These are phyloP conservation scores for Stagonosporopsis vannaccii DNA, from an alignment of 2,329 filamentous ascomycete genomes.

Conservation along the genomic window DNA sequence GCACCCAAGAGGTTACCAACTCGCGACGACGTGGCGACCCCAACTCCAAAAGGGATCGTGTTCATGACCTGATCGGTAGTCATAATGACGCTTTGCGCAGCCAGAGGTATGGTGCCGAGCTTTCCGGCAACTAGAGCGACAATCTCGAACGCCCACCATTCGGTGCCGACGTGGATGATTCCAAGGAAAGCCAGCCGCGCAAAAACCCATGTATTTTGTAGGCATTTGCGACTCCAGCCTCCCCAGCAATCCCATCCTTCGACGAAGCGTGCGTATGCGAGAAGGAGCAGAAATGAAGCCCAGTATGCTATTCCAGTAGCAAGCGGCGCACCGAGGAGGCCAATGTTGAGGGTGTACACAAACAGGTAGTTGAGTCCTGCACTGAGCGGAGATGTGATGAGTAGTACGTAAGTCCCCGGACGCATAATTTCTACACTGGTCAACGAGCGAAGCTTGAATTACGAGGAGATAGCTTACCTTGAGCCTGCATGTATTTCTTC, in stretches of 20 bases:
- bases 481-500: conserved; percentile 67
- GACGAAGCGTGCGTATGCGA: conserved; percentile 75
- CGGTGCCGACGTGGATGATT: conserved; percentile 83
- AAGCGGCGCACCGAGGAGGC: conserved; percentile 79
- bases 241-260: conserved; percentile 80
- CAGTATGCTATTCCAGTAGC: conserved; percentile 88
- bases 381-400: conserved; percentile 68
- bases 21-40: conserved; percentile 78
- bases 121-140: conserved; percentile 82
- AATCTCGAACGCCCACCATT: conserved; percentile 96
- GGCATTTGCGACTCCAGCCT: conserved; percentile 69
- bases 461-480: conserved; percentile 51
- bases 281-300: conserved; percentile 78
- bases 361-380: conserved; percentile 70
- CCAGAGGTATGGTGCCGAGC: conserved; percentile 78
- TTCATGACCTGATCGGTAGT: conserved; percentile 85
- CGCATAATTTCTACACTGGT: conserved; percentile 63
- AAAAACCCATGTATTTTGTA: conserved; percentile 75
- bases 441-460: conserved; percentile 3
- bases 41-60: conserved; percentile 86
- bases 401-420: conserved; percentile 68
- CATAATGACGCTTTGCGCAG: conserved; percentile 89
- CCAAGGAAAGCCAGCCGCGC: conserved; percentile 77
- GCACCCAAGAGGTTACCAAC: conserved; percentile 83
- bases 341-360: conserved; percentile 73